Evolutionary conservation across 2,329 filamentous ascomycete species (phyloP).

Genomic region (Tolypocladium amazonense): DNA sequence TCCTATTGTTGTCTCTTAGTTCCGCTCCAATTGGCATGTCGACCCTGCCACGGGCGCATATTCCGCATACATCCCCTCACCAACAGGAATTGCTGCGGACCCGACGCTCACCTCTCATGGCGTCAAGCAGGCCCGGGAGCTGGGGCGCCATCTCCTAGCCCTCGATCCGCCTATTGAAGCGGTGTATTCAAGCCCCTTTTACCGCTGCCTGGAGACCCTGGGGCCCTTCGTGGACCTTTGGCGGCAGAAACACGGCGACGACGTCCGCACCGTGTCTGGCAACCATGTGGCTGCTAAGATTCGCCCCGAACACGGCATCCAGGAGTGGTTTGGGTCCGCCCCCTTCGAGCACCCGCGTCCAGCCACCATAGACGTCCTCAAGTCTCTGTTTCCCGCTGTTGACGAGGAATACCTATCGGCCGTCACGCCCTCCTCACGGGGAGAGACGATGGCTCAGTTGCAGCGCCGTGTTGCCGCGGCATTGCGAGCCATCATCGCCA

Average conservation of each 20-base stretch:
- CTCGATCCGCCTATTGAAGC: slow-evolving; percentile 58
- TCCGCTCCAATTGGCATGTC: slow-evolving; percentile 83
- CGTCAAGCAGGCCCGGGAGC: slow-evolving; percentile 69
- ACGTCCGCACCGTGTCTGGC: neutral
- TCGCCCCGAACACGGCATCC: slow-evolving; percentile 46
- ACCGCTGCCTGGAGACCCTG: slow-evolving; percentile 79
- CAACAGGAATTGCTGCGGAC: slow-evolving; percentile 81
- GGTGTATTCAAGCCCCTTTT: slow-evolving; percentile 80
- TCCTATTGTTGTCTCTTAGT: slow-evolving; percentile 39
- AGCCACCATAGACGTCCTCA: slow-evolving; percentile 51
- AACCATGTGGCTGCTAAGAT: slow-evolving; percentile 23
- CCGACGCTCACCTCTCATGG: slow-evolving; percentile 81
- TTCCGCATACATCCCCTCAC: slow-evolving; percentile 59
- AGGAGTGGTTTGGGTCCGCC: slow-evolving; percentile 88
- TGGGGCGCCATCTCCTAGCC: slow-evolving; percentile 53
- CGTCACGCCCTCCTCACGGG: slow-evolving; percentile 57
- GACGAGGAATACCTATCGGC: slow-evolving; percentile 47
- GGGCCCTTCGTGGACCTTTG: slow-evolving; percentile 51
- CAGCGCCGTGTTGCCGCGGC: slow-evolving; percentile 69
- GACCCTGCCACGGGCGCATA: slow-evolving; percentile 74
- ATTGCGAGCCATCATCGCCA: slow-evolving; percentile 58
- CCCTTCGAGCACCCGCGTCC: slow-evolving; percentile 78
- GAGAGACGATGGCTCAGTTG: slow-evolving; percentile 70
- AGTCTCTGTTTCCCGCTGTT: slow-evolving; percentile 55
- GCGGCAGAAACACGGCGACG: slow-evolving; percentile 2